These are phyloP conservation scores for Talaromyces pinophilus DNA, from an alignment of 2,329 filamentous ascomycete genomes.

Conservation along the genomic window DNA sequence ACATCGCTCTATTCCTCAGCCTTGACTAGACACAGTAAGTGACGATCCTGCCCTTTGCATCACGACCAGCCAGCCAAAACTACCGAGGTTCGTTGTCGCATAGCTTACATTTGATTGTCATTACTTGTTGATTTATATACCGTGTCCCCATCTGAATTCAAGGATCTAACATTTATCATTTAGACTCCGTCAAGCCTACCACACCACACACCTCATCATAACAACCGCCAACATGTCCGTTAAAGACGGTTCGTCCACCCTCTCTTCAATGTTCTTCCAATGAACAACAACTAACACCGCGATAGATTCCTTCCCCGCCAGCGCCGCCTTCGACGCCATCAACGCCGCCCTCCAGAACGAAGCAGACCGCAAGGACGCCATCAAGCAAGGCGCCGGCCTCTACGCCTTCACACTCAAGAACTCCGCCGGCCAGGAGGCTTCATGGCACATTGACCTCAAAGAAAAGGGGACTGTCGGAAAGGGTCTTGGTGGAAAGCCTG, in stretches of 20 bases:
- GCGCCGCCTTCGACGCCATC: constrained; percentile 88
- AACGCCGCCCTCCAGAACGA: constrained; percentile 69
- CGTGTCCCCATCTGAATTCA: background rate
- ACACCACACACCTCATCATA: background rate
- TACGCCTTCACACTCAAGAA: constrained; percentile 96
- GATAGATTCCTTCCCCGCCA: constrained; percentile 81
- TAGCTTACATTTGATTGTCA: background rate
- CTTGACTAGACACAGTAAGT: background rate
- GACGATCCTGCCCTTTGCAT: constrained; percentile 7
- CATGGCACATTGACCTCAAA: constrained; percentile 96
- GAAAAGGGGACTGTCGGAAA: constrained; percentile 79
- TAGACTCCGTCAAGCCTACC: background rate
- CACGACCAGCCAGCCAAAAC: background rate
- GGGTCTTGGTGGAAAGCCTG: constrained; percentile 76
- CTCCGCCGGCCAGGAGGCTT: constrained; percentile 71
- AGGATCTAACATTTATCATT: background rate
- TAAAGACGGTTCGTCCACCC: constrained; percentile 63
- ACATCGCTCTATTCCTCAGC: background rate
- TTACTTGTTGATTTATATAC: constrained; percentile 2
- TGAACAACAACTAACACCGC: constrained; percentile 7
- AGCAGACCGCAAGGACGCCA: constrained; percentile 77
- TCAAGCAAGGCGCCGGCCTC: constrained; percentile 83
- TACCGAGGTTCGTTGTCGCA: constrained; percentile 12
- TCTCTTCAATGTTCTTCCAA: no score
- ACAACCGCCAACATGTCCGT: constrained; percentile 62